Percentiles rank a stretch among this genome's conserved stretches.
Evolutionary conservation across 768 basidiomycete species (phyloP).

Genomic region (Lactarius tabidus): DNA sequence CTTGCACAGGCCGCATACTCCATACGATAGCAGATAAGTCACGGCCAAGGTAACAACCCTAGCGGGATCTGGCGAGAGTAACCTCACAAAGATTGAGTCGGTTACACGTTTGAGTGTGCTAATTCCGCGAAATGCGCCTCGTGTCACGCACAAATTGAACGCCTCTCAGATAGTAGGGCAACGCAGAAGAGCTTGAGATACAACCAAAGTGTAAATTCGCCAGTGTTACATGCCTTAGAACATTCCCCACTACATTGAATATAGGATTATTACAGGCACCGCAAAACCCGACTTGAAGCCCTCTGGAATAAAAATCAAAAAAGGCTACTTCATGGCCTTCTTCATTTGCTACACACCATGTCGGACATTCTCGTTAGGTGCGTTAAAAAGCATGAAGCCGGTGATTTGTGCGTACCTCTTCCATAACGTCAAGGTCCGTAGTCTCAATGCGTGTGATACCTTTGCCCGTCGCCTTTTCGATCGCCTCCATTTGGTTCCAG

Average conservation of each 20-base stretch:
- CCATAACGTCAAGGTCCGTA: slow-evolving; percentile 89
- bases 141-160: background rate
- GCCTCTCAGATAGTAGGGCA: background rate
- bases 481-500: slow-evolving; percentile 85
- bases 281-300: background rate
- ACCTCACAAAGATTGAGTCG: background rate
- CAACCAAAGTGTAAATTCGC: slow-evolving; percentile 40
- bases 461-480: slow-evolving; percentile 73
- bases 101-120: background rate
- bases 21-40: background rate
- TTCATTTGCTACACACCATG: slow-evolving; percentile 64
- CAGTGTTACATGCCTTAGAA: background rate
- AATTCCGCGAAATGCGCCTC: background rate
- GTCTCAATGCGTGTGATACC: slow-evolving; percentile 86
- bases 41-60: too few relatives aligned
- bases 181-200: background rate
- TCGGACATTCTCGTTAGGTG: slow-evolving; percentile 2
- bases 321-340: slow-evolving; percentile 60
- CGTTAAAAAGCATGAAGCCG: background rate
- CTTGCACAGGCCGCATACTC: background rate
- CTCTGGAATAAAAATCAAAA: background rate
- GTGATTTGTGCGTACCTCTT: slow-evolving; percentile 53
- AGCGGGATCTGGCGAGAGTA: background rate
- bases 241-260: slow-evolving; percentile 9
- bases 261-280: slow-evolving; percentile 8